phyloP scores from a whole-genome alignment of 768 basidiomycete species.

The Epithele typhae region DNA sequence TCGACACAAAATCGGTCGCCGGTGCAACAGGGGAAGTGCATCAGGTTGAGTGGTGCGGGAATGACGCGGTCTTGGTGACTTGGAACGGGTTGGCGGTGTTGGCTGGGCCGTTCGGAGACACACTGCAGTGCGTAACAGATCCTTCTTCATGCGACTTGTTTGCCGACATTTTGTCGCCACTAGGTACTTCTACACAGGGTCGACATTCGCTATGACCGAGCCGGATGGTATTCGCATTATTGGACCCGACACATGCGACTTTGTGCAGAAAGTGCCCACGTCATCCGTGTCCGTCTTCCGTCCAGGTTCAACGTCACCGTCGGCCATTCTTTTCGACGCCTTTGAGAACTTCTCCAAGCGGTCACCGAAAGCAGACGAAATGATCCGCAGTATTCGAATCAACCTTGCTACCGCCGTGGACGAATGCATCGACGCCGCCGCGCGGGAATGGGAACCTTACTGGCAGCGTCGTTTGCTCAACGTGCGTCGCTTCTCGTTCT shows the following conservation, averaged over 20 bases:
- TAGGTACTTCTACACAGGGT: conserved; percentile 78
- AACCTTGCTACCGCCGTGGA: conserved; percentile 86
- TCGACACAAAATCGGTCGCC: conserved; percentile 57
- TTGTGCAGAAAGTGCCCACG: conserved; percentile 91
- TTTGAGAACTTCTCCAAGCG: conserved; percentile 82
- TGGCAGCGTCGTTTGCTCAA: conserved; percentile 88
- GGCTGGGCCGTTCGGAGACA: conserved; percentile 91
- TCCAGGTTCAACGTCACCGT: conserved; percentile 88
- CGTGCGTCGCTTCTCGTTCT: conserved; percentile 47
- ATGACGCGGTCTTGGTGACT: conserved; percentile 86
- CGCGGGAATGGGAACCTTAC: conserved; percentile 82
- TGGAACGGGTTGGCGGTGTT: conserved; percentile 77
- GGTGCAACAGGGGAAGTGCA: conserved; percentile 55
- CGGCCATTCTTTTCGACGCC: conserved; percentile 90
- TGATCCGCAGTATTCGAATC: conserved; percentile 79
- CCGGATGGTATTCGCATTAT: conserved; percentile 87
- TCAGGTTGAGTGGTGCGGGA: conserved; percentile 93
- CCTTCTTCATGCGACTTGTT: neutral
- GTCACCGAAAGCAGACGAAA: conserved; percentile 92
- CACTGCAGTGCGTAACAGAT: conserved; percentile 73
- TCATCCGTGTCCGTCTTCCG: conserved; percentile 81
- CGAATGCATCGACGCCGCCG: conserved; percentile 91
- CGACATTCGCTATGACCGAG: conserved; percentile 79
- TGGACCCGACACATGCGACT: conserved; percentile 74
- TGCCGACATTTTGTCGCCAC: conserved; percentile 7